Evolutionary conservation across 2,329 filamentous ascomycete species (phyloP), one percentile per base, ranked within the genome.

Genomic region (Fusarium citri): DNA sequence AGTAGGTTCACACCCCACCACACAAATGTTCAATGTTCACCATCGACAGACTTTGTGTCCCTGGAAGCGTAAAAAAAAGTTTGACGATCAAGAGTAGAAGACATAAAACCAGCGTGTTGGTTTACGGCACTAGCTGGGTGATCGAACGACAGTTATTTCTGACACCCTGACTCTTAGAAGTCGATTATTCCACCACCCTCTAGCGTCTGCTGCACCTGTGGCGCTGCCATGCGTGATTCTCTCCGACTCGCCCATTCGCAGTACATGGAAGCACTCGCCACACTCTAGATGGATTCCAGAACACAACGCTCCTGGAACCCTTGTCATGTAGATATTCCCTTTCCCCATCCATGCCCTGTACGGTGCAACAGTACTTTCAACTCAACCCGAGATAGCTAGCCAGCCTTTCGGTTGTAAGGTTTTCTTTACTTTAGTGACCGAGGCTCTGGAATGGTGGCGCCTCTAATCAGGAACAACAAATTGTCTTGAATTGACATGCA

Each of bases 241-340:
- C 65, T 63, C 65, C 55, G 46, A 61, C 37, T 49, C 31, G 47
- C 54, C 59, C 41, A 71, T 69, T 73, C 58, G 57, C 55, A 60
- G 55, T 40, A n/a, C 30, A 66, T 31, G 48, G 68, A 56, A 66
- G 64, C 65, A 71, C 54, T 72, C 65, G 68, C 68, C 68, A 71
- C 68, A 69, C 53, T 69, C 55, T 68, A 59, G 67, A 70, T 46
- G 42, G 59, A 65, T 71, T 71, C 68, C 68, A 70, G 67, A 71
- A 69, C 62, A 55, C 64, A 68, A 62, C 59, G 70, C 55, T 37
- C 18, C 34, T 64, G 53, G 53, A 55, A 64, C 67, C 57, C 56
- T 64, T 68, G 45, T 42, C 61, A 51, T 56, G 50, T 45, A 43
- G 30, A 51, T 40, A 55, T 51, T 48, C 37, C 41, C 51, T 51